phyloP scores from a whole-genome alignment of 2,329 filamentous ascomycete genomes.

The Sporothrix brasiliensis region DNA sequence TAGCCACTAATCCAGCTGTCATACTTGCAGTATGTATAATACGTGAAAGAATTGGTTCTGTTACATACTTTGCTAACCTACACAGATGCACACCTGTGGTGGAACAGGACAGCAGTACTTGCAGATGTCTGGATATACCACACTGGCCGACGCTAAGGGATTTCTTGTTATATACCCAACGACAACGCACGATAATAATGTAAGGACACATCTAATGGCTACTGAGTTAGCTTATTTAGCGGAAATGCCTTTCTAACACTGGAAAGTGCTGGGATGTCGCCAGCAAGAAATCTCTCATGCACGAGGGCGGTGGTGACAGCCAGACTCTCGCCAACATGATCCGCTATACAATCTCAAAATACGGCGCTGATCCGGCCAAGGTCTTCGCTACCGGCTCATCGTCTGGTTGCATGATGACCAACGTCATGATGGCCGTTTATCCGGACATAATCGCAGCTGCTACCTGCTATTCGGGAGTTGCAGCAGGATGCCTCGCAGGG shows the following conservation, averaged over 20 bases:
- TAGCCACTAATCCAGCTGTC: slow-evolving; percentile 29
- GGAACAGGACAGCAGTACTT: slow-evolving; percentile 22
- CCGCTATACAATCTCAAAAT: slow-evolving; percentile 52
- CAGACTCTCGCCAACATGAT: slow-evolving; percentile 58
- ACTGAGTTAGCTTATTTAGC: background rate
- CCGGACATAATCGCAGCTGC: slow-evolving; percentile 43
- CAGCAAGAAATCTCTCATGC: slow-evolving; percentile 48
- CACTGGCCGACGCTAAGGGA: slow-evolving; percentile 22
- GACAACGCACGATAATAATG: slow-evolving; percentile 43
- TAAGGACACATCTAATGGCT: background rate
- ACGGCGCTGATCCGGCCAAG: slow-evolving; percentile 49
- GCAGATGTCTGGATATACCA: slow-evolving; percentile 9
- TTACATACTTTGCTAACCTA: background rate
- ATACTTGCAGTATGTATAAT: slow-evolving; percentile 27
- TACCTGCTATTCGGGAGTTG: slow-evolving; percentile 41
- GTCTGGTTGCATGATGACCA: slow-evolving; percentile 48
- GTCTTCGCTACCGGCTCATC: slow-evolving; percentile 53
- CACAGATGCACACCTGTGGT: slow-evolving; percentile 9
- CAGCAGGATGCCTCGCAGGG: slow-evolving; percentile 40
- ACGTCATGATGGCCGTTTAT: slow-evolving; percentile 42
- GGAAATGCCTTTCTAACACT: slow-evolving; percentile 33
- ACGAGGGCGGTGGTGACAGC: slow-evolving; percentile 55
- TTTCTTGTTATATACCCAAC: slow-evolving; percentile 29
- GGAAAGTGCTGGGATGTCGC: slow-evolving; percentile 58
- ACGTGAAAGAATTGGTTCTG: background rate